Conservation (phyloP, 1,284 basidiomycete genomes). For the Flammula alnicola region DNA sequence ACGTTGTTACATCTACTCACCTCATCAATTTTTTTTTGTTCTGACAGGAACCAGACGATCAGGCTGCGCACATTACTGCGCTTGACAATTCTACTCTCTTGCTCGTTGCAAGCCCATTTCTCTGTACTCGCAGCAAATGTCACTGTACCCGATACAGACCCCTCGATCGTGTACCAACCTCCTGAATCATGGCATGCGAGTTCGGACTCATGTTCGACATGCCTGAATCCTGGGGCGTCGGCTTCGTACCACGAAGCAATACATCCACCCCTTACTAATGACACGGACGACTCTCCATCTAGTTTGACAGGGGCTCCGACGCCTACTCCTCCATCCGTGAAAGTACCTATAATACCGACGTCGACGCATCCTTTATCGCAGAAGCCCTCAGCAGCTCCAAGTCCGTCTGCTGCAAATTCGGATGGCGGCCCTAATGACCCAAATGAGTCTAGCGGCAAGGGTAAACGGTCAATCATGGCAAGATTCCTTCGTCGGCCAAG, state of each 20-base stretch:
- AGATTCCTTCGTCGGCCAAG: constrained; percentile 26
- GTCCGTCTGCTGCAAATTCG: background rate
- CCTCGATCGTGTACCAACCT: constrained; percentile 47
- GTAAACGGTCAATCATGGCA: constrained; percentile 1
- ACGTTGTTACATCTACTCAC: background rate
- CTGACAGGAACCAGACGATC: constrained; percentile 14
- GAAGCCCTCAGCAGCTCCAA: background rate
- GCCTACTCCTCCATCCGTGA: background rate
- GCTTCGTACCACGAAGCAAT: constrained; percentile 49
- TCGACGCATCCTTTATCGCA: too few relatives aligned
- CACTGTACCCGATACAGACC: constrained; percentile 50
- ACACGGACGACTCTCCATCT: constrained; percentile 6
- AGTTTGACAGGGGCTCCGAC: background rate
- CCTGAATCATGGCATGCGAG: constrained; percentile 43
- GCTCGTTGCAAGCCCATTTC: constrained; percentile 24
- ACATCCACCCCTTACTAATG: constrained; percentile 27
- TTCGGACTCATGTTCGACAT: constrained; percentile 37
- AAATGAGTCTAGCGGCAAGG: too few relatives aligned
- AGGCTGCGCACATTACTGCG: constrained; percentile 24
- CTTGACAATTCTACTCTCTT: constrained; percentile 26
- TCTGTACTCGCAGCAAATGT: constrained; percentile 35
- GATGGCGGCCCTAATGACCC: too few relatives aligned
- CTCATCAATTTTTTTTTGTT: background rate
- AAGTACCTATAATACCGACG: background rate
- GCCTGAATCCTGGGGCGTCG: constrained; percentile 36